Base-by-base conservation (phyloP, 352 stramenopile species). In the Globisporangium irregulare region DNA sequence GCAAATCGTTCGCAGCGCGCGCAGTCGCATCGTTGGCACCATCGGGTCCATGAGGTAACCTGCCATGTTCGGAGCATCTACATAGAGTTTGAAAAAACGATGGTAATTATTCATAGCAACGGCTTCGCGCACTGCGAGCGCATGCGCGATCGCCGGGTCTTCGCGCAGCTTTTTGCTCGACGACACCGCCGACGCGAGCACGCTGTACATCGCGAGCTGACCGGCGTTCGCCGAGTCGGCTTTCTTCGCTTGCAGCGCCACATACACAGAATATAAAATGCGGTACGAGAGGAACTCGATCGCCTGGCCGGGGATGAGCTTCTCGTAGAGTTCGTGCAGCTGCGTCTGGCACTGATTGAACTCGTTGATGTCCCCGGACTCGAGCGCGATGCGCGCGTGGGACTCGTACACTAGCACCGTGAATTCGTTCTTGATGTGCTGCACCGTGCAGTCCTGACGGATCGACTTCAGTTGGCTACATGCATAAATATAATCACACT, bases 381-480 rank as follows among this genome's bases (percentile, higher is more conserved):
- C 91, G 32, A 99, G 81, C 55, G 97, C 97, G 58, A 99, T 90
- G 32, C 97, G 91, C 25, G 97, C 97, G 77, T 99, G 97, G 56
- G 86, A 95, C 75, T 99, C 97, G 79, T 99, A 99, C 51, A 99
- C 97, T 38, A 93, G 72, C 50, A 99, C 95, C 1, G 97, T 98
- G 82, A 99, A 99, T 14, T 76, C 80, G 78, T 98, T 98, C 77
- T 98, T 96, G 67, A 99, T 98, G 69, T 94, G 89, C 74, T 98
- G 94, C 32, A 99, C 96, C 18, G 95, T 99, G 70, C 98, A 97
- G 83, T 99, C 98, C 79, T 99, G 98, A 24, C 98, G 93, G 69
- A 99, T 98, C 29, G 97, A 98, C 78, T 99, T 99, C 58, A 99
- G 91, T 74, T 99, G 97, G 64, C 95, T 98, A 88, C 97, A 99